A percentile compares a stretch with the other conserved stretches of the same genome.
Evolutionary conservation across 2,329 filamentous ascomycete species (phyloP).

Genomic region (Tolypocladium amazonense): DNA sequence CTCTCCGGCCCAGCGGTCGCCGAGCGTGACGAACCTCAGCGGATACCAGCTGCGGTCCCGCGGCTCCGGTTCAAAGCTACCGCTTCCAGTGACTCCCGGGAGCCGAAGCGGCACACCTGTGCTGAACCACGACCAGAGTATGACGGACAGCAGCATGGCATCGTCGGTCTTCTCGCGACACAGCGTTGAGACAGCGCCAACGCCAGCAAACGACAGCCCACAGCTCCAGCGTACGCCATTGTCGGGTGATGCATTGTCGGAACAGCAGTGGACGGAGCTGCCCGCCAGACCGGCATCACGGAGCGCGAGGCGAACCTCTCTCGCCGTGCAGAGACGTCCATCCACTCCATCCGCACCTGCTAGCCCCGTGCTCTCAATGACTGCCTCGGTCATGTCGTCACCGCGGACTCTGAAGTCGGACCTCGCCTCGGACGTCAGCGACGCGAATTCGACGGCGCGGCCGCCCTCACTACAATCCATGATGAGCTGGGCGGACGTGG

Average conservation of each 20-base stretch:
- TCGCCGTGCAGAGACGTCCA: not conserved
- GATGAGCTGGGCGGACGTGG: constrained; percentile 31
- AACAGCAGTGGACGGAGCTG: constrained; percentile 14
- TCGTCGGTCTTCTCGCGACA: constrained; percentile 29
- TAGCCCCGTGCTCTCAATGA: constrained; percentile 14
- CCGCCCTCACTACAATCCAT: constrained; percentile 21
- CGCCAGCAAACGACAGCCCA: constrained; percentile 19
- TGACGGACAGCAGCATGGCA: constrained; percentile 31
- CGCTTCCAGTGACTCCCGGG: constrained; percentile 24
- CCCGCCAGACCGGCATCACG: constrained; percentile 4
- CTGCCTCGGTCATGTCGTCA: constrained; percentile 20
- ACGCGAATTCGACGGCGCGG: constrained; percentile 7
- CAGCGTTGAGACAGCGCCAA: constrained; percentile 22
- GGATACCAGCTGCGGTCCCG: constrained; percentile 21
- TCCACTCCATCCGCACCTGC: constrained; percentile 6
- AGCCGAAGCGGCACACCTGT: constrained; percentile 24
- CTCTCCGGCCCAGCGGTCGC: constrained; percentile 9
- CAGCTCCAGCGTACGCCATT: constrained; percentile 9
- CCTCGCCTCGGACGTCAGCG: constrained; percentile 3
- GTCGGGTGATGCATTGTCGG: constrained; percentile 5
- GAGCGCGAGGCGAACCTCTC: not conserved
- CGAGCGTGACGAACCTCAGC: constrained; percentile 14
- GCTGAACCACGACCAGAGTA: constrained; percentile 23
- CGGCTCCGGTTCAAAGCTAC: constrained; percentile 26
- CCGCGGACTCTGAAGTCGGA: constrained; percentile 12